phyloP scores from a whole-genome alignment of 2,329 filamentous ascomycete genomes.

The Trichoderma breve region DNA sequence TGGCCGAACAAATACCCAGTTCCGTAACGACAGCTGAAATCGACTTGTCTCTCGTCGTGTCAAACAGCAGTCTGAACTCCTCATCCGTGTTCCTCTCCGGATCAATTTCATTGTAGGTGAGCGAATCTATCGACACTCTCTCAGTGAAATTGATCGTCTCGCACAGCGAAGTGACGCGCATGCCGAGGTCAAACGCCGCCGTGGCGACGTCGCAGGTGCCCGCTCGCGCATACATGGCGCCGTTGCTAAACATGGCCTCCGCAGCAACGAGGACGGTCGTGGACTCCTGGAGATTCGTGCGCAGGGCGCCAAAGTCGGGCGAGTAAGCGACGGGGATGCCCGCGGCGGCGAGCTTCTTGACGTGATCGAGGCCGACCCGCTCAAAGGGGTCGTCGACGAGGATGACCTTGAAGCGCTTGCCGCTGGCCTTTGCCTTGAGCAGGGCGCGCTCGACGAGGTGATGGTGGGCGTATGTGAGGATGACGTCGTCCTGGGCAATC shows the following conservation, averaged over 20 bases:
- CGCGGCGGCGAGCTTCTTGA: slow-evolving; percentile 63
- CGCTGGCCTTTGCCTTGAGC: slow-evolving; percentile 65
- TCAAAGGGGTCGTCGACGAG: slow-evolving; percentile 71
- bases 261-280: slow-evolving; percentile 84
- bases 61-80: slow-evolving; percentile 72
- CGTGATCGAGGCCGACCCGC: slow-evolving; percentile 56
- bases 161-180: slow-evolving; percentile 84
- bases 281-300: slow-evolving; percentile 63
- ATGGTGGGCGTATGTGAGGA: slow-evolving; percentile 84
- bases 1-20: slow-evolving; percentile 80
- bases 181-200: slow-evolving; percentile 70
- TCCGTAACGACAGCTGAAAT: slow-evolving; percentile 90
- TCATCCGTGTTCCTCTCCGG: slow-evolving; percentile 62
- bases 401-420: slow-evolving; percentile 77
- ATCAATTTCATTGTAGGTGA: slow-evolving; percentile 90
- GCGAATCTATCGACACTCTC: slow-evolving; percentile 86
- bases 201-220: slow-evolving; percentile 87
- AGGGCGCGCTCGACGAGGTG: slow-evolving; percentile 83
- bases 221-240: slow-evolving; percentile 80
- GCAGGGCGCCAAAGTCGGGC: slow-evolving; percentile 71
- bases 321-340: slow-evolving; percentile 80
- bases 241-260: slow-evolving; percentile 94
- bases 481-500: slow-evolving; percentile 75
- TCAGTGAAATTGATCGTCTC: slow-evolving; percentile 90
- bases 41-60: slow-evolving; percentile 84